Evolutionary conservation across 2,329 filamentous ascomycete genomes (phyloP), one percentile per base, ranked within the genome.

Genomic region (Fusarium buxicola): DNA sequence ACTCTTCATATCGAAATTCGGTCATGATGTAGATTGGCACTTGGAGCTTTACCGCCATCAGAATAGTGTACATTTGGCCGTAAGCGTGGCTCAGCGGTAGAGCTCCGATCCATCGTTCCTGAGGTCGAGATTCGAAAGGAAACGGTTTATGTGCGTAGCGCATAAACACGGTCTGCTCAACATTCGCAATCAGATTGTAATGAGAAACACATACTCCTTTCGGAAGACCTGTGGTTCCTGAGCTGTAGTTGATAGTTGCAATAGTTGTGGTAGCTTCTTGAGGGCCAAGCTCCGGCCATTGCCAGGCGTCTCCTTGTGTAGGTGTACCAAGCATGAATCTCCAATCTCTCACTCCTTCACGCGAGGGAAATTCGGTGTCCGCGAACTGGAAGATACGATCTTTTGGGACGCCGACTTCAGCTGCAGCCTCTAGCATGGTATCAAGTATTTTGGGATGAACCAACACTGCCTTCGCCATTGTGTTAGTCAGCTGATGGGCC

Each of bases 81-180:
- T 84, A 86, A 7, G 84, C 85, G 68, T 89, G 86, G 67, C 88
- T 90, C 70, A 90, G 84, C 1, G 89, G 90, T 11, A 92, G 76
- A 71, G 90, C 89, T 43, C 86, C 81, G 25, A 84, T 66, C 80
- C 82, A 84, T 34, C 81, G 75, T 65, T 84, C 83, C 8, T 73
- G 69, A 18, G 78, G 78, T 31, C 75, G 74, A 4, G 76, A 38
- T 3, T 74, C 65, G 58, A 75, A 75, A 2, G 66, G 51, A 44
- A 76, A 73, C 8, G 75, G 76, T 25, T 74, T 76, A 58, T 76
- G 66, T 76, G 74, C 69, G 81, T 79, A 69, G 66, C 76, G 74
- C 69, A 81, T 79, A 69, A 78, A 79, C 39, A 81, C 79, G 5
- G 77, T 79, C 68, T 86, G 83, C 50, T 79, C 78, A 4, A 80